Evolutionary conservation across 805 yeast genomes (phyloP).

Genomic region (Metschnikowia baotianmanensis): DNA sequence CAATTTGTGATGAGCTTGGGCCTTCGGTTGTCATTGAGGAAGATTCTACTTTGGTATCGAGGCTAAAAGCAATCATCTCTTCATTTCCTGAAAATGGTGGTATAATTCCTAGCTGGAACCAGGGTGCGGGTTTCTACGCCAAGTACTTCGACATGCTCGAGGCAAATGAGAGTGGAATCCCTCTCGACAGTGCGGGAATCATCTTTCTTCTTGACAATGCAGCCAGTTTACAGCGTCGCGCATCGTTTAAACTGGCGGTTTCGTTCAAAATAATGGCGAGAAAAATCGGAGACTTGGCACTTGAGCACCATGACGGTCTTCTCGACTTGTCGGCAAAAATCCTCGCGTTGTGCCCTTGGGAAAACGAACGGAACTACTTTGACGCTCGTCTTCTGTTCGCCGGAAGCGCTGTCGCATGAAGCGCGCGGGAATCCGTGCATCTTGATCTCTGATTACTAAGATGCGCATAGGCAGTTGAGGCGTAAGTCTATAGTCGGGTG

Average conservation of each 20-base stretch:
- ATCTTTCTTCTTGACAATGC: constrained; percentile 45
- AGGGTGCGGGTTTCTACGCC: constrained; percentile 58
- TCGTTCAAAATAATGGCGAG: constrained; percentile 55
- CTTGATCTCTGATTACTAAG: not conserved
- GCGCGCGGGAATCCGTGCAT: constrained; percentile 4
- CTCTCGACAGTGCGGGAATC: constrained; percentile 22
- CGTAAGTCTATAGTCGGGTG: no score
- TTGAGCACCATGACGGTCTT: constrained; percentile 20
- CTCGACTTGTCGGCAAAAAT: constrained; percentile 32
- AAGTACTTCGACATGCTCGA: constrained; percentile 41
- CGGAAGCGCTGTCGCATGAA: constrained; percentile 1
- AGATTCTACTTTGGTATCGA: constrained; percentile 29
- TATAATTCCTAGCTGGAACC: constrained; percentile 48
- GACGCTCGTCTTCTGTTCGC: constrained; percentile 4
- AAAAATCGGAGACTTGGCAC: constrained; percentile 42
- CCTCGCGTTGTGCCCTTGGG: constrained; percentile 41
- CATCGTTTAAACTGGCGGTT: constrained; percentile 24
- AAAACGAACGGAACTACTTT: constrained; percentile 43
- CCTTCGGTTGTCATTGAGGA: constrained; percentile 66
- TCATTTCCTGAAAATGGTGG: constrained; percentile 43
- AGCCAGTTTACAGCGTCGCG: constrained; percentile 34
- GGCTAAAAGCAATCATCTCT: constrained; percentile 39
- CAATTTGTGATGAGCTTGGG: constrained; percentile 61
- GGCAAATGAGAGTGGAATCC: constrained; percentile 15
- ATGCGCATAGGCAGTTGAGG: not conserved